These are phyloP conservation scores for Talaromyces sp. DNA, from an alignment of 2,329 filamentous ascomycete species.

Conservation along the genomic window DNA sequence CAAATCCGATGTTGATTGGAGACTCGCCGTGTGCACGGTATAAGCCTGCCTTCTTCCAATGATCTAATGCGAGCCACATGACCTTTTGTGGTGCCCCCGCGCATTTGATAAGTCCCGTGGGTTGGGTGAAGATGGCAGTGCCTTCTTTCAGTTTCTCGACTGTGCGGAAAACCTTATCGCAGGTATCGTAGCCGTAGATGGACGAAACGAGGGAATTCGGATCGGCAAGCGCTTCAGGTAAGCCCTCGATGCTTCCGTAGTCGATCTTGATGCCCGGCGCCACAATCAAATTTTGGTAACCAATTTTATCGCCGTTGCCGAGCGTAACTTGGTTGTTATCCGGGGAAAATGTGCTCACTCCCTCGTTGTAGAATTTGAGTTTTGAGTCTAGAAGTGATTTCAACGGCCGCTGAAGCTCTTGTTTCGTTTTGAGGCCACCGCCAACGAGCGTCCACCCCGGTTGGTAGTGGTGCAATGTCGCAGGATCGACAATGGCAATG, in stretches of 20 bases:
- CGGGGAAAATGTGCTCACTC: conserved; percentile 49
- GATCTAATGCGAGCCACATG: conserved; percentile 58
- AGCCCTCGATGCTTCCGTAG: conserved; percentile 48
- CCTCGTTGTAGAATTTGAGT: conserved; percentile 55
- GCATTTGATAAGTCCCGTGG: conserved; percentile 55
- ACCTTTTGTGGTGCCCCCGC: conserved; percentile 58
- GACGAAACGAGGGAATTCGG: conserved; percentile 47
- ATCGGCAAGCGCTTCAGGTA: conserved; percentile 53
- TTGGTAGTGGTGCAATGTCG: conserved; percentile 62
- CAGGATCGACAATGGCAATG: conserved; percentile 61
- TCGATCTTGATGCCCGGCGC: conserved; percentile 54
- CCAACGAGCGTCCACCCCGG: conserved; percentile 67
- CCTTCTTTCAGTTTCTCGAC: conserved; percentile 48
- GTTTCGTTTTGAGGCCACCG: conserved; percentile 59
- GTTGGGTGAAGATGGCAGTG: conserved; percentile 56
- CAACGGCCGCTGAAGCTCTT: conserved; percentile 52
- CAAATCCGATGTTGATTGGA: conserved; percentile 50
- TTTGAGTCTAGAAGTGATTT: conserved; percentile 53
- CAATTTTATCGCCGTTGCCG: conserved; percentile 50
- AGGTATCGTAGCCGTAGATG: conserved; percentile 54
- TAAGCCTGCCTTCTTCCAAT: conserved; percentile 52
- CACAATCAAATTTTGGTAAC: conserved; percentile 62
- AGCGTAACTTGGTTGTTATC: conserved; percentile 55
- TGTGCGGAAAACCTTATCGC: conserved; percentile 49
- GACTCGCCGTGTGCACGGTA: conserved; percentile 41